Base-by-base conservation (phyloP, 2,329 filamentous ascomycete species). In the Paecilomyces fulvus region DNA sequence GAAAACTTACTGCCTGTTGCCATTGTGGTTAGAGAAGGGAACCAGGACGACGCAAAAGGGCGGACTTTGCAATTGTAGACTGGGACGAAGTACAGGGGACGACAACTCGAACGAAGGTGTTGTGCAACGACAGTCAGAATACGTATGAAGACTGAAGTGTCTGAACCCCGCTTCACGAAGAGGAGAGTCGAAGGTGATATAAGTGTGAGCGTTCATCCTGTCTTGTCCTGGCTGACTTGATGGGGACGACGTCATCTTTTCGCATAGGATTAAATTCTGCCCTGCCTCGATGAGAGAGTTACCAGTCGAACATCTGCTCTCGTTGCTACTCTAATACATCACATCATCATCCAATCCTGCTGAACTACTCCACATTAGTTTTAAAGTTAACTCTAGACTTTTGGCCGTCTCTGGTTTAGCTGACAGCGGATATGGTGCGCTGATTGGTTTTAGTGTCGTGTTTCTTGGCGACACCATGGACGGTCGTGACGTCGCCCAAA, bases 1-100 rank as follows among this genome's bases (percentile, higher is more conserved):
- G 46, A 23, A 25, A 52, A 30, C 67, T 59, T 68, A 75, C 73
- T 72, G 60, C 67, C 58, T 56, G 28, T 37, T 14, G 61, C 60
- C 60, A 62, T 62, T 21, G 53, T 55, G 52, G 23, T 17, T 49
- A 28, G 50, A 7, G 3, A 12, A 23, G 14, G 25, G 20, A 21
- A 17, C 12, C 23, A 51, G 14, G 30, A 30, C 5, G 30, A 14
- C 10, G 12, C 43, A 20, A 30, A 46, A 11, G 25, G 51, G 12
- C 3, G 31, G 20, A 52, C 3, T 23, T 30, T 20, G n/a, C 37
- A 14, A 31, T 11, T 30, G 25, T 8, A 30, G 33, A 11, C 50
- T 21, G 4, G 28, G 30, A 33, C 25, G 17, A 8, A 28, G 25
- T 11, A 28, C 3, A 52, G 23, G n/a, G 25, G 30, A 33, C 2